A percentile compares a stretch with the other conserved stretches of the same genome.
Conservation (phyloP, 805 yeast genomes). For the Naumovozyma castellii region DNA sequence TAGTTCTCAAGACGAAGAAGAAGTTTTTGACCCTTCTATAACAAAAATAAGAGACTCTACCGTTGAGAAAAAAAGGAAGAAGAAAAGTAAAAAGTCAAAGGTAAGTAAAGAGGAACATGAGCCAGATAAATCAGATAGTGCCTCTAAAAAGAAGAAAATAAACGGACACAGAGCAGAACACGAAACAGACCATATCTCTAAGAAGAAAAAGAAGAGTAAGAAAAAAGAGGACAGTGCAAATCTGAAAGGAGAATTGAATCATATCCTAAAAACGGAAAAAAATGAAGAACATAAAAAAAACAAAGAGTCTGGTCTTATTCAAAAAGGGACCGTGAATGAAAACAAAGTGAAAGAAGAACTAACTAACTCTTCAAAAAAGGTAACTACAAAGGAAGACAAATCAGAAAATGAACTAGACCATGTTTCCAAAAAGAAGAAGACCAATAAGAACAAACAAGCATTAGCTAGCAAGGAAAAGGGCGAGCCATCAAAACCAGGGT, state of each 20-base stretch:
- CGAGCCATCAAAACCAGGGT: neutral
- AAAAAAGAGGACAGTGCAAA: too few species aligned
- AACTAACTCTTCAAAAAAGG: slow-evolving; percentile 1
- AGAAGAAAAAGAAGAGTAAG: neutral
- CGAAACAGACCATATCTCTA: neutral
- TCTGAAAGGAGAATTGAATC: too few species aligned
- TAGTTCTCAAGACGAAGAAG: slow-evolving; percentile 8
- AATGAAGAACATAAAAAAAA: too few species aligned
- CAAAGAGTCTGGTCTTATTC: too few species aligned
- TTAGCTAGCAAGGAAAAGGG: neutral
- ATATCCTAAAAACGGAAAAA: too few species aligned
- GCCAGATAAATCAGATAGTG: too few species aligned
- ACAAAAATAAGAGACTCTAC: too few species aligned
- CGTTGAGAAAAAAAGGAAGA: neutral
- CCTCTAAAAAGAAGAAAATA: neutral
- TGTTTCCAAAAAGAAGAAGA: neutral
- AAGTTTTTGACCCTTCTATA: slow-evolving; percentile 8
- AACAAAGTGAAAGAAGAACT: slow-evolving; percentile 13
- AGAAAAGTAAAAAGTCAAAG: too few species aligned
- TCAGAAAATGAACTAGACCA: neutral
- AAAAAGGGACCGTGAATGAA: slow-evolving; percentile 2
- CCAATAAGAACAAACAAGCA: neutral
- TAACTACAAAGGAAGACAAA: slow-evolving; percentile 1
- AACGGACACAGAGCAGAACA: neutral
- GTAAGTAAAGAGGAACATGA: too few species aligned